A percentile compares a stretch with the other conserved stretches of the same genome.
Evolutionary conservation across 2,329 filamentous ascomycete genomes (phyloP).

Genomic region (Colletotrichum truncatum): DNA sequence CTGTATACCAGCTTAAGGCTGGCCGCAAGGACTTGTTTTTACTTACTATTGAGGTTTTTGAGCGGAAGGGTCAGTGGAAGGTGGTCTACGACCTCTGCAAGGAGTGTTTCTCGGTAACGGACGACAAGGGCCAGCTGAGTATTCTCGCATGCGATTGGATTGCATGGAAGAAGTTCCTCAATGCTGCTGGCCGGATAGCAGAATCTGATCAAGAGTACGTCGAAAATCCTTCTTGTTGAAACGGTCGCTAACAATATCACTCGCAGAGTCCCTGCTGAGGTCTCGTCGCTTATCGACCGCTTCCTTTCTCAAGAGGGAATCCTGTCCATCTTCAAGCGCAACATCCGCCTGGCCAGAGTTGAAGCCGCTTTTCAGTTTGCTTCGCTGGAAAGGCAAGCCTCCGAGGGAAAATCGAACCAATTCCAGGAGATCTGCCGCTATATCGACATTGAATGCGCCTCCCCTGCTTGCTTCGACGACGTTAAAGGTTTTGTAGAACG

Average conservation of each 20-base stretch:
- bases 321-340: constrained; percentile 49
- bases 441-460: constrained; percentile 44
- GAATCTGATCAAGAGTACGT: constrained; percentile 44
- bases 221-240: no score
- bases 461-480: constrained; percentile 56
- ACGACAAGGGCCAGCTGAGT: constrained; percentile 47
- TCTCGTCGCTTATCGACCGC: constrained; percentile 16
- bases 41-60: constrained; percentile 49
- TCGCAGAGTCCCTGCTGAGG: constrained; percentile 13
- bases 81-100: constrained; percentile 53
- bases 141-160: constrained; percentile 56
- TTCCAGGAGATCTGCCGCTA: constrained; percentile 44
- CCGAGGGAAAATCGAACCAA: constrained; percentile 22
- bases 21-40: constrained; percentile 58
- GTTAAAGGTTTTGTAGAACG: constrained; percentile 53
- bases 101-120: constrained; percentile 49
- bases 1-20: constrained; percentile 52
- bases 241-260: not conserved
- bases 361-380: constrained; percentile 46
- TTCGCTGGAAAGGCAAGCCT: not conserved
- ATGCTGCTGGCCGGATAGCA: constrained; percentile 45
- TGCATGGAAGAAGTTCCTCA: constrained; percentile 50
- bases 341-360: constrained; percentile 48
- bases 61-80: constrained; percentile 50
- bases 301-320: constrained; percentile 16